Base-by-base conservation (phyloP, 345 rosid genomes). In the Eutrema heterophyllum region DNA sequence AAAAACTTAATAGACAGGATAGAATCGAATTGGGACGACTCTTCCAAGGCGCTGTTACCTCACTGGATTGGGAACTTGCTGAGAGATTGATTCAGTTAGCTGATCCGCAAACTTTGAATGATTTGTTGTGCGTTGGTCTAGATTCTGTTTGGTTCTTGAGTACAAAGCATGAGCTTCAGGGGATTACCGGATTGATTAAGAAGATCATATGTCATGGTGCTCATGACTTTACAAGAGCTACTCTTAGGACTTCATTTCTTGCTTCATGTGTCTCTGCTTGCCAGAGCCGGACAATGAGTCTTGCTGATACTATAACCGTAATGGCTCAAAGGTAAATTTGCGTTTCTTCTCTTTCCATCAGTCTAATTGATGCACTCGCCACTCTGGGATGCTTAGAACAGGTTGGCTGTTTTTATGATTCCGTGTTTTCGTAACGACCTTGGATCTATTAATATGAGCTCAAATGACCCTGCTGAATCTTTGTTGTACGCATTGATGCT, bases 261-360 rank as follows among this genome's bases (percentile, higher is more conserved):
- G 98, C 98, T 64, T 86, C 98, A 6, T 93, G 97, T 64, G 97
- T 93, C 80, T 93, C 97, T 29, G 97, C 98, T 29, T 93, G 97
- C 81, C 97, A 88, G 82, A 88, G 96, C 79, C 83, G 87, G 72
- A 88, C 91, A 1, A 86, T 91, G 97, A 88, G 94, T 75, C 91
- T 93, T 46, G 88, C 88, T 39, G 98, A 93, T 80, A 91, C 94
- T 12, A 93, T 93, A 29, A 82, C 87, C 35, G 96, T 93, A 32
- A 93, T 93, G 97, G 94, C 96, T 71, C 91, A 86, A 78, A 89
- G 98, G 98, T 87, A 86, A 70, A 71, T 35, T n/a, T 65, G 32
- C 29, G 1, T 52, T 36, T 26, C 64, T 36, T 35, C 35, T 27
- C 10, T 58, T 29, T 60, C 49, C 29, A 7, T 48, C 2, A 32